Base-by-base conservation (phyloP, 2,329 filamentous ascomycete genomes). In the Pyricularia grisea region DNA sequence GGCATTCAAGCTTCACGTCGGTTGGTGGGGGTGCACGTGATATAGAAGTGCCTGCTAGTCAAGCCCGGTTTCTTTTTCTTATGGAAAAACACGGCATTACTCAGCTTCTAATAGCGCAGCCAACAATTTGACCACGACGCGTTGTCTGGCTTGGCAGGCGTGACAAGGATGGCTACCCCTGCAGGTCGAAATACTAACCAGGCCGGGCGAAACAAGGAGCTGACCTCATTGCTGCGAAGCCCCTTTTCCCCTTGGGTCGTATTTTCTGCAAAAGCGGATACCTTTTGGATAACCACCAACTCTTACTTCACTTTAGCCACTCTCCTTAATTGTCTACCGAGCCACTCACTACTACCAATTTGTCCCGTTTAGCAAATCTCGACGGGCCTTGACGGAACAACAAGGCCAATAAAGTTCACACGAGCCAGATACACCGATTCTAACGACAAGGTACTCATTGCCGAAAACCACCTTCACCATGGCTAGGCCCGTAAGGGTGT, bases 401-500 rank as follows among this genome's bases (percentile, higher is more conserved):
- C 42, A 36, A 36, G 42, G 42, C 36, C 12, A 3, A 42, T 3
- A 42, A 42, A 42, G 11, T 20, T n/a, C 42, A 50, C 23, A 64
- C 6, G 23, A 64, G 17, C 28, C 33, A 36, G 11, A 3, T 36
- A 36, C 11, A 36, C 33, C 33, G 33, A 14, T 36, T 28, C n/a
- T 14, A 64, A 27, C 60, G 6, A 36, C 12, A 36, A 14, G 33
- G 33, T 36, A 2, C 12, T 36, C 2, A 27, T n/a, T 12, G 5
- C n/a, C 9, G 28, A 30, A n/a, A 64, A 50, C 42, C 17, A 50
- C 42, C 5, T 50, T 97, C 93, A 92, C 91, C 75, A 84, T 97
- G 77, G 92, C 93, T 76, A 90, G 90, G 82, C 92, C 93, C 70
- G 90, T 97, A 77, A 89, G 94, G 80, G 88, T 91, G 76, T 83